A percentile compares a stretch with the other conserved stretches of the same genome.
Evolutionary conservation across 2,329 filamentous ascomycete genomes (phyloP).

Genomic region (Trichoderma afroharzianum): DNA sequence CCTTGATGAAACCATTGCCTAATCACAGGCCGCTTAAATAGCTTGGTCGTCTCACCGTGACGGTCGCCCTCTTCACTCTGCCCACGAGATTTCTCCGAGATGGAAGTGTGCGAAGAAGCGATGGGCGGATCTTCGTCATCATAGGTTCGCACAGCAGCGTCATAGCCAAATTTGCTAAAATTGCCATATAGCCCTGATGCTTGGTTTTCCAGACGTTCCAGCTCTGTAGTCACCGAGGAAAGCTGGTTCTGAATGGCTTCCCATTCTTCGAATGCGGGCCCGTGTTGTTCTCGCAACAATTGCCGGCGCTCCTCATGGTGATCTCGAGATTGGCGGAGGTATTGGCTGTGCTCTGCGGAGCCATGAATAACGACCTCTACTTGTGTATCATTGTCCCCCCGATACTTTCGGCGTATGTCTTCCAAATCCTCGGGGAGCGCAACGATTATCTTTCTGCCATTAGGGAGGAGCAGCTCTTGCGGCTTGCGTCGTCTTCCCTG

Average conservation of each 20-base stretch:
- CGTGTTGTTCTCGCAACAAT: slow-evolving; percentile 46
- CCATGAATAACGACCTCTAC: slow-evolving; percentile 59
- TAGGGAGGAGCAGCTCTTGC: slow-evolving; percentile 52
- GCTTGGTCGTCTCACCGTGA: slow-evolving; percentile 44
- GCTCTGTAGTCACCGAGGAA: slow-evolving; percentile 47
- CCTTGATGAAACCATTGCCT: slow-evolving; percentile 65
- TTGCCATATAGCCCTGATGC: slow-evolving; percentile 56
- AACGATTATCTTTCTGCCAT: slow-evolving; percentile 55
- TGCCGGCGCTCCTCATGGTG: slow-evolving; percentile 50
- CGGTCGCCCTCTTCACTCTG: slow-evolving; percentile 24
- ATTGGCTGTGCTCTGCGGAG: slow-evolving; percentile 43
- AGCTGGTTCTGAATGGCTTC: slow-evolving; percentile 53
- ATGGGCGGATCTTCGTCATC: slow-evolving; percentile 25
- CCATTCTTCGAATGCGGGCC: slow-evolving; percentile 52
- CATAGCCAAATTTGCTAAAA: slow-evolving; percentile 62
- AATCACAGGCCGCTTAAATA: slow-evolving; percentile 58
- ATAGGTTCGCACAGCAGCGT: slow-evolving; percentile 52
- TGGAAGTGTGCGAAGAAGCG: slow-evolving; percentile 23
- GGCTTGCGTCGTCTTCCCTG: slow-evolving; percentile 36
- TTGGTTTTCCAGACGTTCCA: slow-evolving; percentile 52
- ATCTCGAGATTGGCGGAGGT: slow-evolving; percentile 47
- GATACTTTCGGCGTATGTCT: slow-evolving; percentile 43
- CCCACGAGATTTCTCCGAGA: slow-evolving; percentile 18
- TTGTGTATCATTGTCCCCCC: slow-evolving; percentile 30
- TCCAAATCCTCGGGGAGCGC: slow-evolving; percentile 54